A percentile compares a stretch with the other conserved stretches of the same genome.
Conservation (phyloP, 768 basidiomycete species). For the Hericium coralloides region DNA sequence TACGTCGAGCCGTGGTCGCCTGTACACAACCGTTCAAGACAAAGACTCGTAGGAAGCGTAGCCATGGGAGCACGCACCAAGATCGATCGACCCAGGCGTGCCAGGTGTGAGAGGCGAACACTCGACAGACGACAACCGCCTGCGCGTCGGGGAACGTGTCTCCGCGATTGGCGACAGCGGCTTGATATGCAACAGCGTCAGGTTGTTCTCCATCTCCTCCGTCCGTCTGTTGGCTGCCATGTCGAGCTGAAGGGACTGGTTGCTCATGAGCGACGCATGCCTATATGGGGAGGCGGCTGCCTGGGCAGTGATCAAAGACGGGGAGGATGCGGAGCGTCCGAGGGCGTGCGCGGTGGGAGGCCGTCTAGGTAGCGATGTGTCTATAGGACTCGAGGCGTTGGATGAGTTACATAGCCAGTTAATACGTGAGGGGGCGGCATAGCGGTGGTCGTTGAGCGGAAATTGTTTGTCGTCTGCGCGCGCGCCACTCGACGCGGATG, state of each 20-base stretch:
- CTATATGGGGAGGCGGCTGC: constrained; percentile 15
- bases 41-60: neutral
- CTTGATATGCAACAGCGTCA: constrained; percentile 17
- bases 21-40: neutral
- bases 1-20: constrained; percentile 20
- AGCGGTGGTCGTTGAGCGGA: constrained; percentile 3
- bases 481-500: too few species aligned
- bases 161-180: constrained; percentile 63
- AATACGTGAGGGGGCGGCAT: constrained; percentile 9
- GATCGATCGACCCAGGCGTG: constrained; percentile 17
- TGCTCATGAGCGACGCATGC: constrained; percentile 26
- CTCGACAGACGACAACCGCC: constrained; percentile 19
- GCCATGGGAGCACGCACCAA: constrained; percentile 22
- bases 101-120: constrained; percentile 11
- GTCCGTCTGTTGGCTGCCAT: constrained; percentile 11
- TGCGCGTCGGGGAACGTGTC: constrained; percentile 43
- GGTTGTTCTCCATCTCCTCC: constrained; percentile 2
- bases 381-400: neutral
- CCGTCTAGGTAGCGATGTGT: constrained; percentile 1
- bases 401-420: constrained; percentile 10
- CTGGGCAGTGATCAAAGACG: constrained; percentile 5
- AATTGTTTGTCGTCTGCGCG: neutral
- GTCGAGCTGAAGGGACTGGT: constrained; percentile 35
- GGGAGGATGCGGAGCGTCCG: constrained; percentile 9
- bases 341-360: constrained; percentile 7